Evolutionary conservation across 257 asterid genomes (phyloP).

Genomic region (Sherardia arvensis): DNA sequence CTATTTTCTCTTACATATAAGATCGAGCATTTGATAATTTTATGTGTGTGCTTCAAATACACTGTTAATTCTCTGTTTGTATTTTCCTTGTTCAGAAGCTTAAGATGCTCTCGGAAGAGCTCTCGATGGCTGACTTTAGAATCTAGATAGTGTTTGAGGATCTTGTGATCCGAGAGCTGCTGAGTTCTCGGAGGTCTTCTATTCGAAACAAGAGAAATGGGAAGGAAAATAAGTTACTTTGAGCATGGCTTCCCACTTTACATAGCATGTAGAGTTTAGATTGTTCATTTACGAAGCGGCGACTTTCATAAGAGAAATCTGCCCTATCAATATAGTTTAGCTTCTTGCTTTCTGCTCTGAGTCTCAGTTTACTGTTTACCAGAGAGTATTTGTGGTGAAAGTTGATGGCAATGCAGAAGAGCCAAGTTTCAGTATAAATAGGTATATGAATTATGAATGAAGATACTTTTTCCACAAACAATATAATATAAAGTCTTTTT

Average conservation of each 20-base stretch:
- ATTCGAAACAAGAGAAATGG: neutral
- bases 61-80: neutral
- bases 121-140: slow-evolving; percentile 30
- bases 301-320: neutral
- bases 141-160: slow-evolving; percentile 20
- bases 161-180: slow-evolving; percentile 7
- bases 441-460: too few relatives aligned
- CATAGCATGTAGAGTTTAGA: neutral
- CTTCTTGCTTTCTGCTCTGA: neutral
- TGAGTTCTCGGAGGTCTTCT: slow-evolving; percentile 18
- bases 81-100: slow-evolving; percentile 56
- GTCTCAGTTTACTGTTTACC: neutral
- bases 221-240: neutral
- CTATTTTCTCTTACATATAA: neutral
- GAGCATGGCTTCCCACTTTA: neutral
- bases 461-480: too few relatives aligned
- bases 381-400: neutral
- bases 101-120: slow-evolving; percentile 62
- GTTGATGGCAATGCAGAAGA: too few relatives aligned
- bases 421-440: too few relatives aligned
- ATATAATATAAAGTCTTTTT: too few relatives aligned
- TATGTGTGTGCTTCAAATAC: too few relatives aligned
- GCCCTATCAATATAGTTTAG: neutral
- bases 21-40: neutral
- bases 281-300: neutral